phyloP scores from a whole-genome alignment of 305 asterid species.

The Lippia alba region DNA sequence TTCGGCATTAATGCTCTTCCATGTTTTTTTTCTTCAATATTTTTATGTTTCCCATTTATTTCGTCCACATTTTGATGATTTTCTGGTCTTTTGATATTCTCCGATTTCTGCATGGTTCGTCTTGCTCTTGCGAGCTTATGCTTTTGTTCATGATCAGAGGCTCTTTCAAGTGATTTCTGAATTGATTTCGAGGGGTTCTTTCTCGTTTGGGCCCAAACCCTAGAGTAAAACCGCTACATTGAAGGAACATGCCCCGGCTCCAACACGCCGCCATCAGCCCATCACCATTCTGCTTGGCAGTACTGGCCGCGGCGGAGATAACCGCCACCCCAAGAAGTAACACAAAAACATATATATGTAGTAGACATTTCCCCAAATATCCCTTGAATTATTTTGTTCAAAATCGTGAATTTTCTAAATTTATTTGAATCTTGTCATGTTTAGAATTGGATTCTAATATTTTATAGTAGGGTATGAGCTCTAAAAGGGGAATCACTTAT shows the following conservation, averaged over 20 bases:
- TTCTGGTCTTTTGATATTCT: background rate
- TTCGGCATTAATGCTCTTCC: background rate
- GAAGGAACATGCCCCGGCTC: constrained; percentile 1
- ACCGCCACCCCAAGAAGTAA: constrained; percentile 27
- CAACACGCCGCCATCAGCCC: background rate
- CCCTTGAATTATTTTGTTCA: background rate
- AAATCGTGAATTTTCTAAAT: background rate
- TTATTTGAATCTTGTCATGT: background rate
- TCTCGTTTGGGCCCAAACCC: background rate
- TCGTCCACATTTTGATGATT: background rate
- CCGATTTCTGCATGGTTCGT: constrained; percentile 6
- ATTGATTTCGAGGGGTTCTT: constrained; percentile 18
- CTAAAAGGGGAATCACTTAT: background rate
- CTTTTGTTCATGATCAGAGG: background rate
- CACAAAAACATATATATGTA: constrained; percentile 17
- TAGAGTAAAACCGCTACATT: constrained; percentile 19
- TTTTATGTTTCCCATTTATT: background rate
- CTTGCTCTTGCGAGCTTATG: constrained; percentile 2
- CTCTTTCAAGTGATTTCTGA: constrained; percentile 1
- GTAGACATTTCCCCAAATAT: constrained; percentile 13
- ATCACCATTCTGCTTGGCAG: constrained; percentile 17
- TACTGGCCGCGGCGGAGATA: constrained; percentile 24
- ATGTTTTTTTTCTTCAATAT: background rate
- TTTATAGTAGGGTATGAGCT: constrained; percentile 19
- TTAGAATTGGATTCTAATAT: too few species aligned